phyloP scores from a whole-genome alignment of 306 rosid genomes.

The barrel medic (Medicago truncatula) region DNA sequence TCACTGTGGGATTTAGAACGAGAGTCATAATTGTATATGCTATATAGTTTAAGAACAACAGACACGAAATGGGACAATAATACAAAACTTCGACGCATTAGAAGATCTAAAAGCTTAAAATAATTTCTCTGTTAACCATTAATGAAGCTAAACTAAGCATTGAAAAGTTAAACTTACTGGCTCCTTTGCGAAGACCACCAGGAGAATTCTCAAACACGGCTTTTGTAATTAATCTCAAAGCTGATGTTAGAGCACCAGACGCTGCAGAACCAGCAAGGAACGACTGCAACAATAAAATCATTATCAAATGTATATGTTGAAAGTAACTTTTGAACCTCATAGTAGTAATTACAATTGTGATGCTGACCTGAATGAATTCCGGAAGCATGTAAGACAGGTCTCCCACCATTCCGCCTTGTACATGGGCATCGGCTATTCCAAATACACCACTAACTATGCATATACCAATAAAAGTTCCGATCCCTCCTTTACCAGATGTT shows the following conservation, averaged over 20 bases:
- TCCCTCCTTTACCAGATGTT: slow-evolving; percentile 86
- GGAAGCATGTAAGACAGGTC: slow-evolving; percentile 86
- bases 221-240: slow-evolving; percentile 78
- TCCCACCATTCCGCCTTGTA: slow-evolving; percentile 95
- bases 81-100: no score
- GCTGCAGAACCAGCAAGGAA: slow-evolving; percentile 88
- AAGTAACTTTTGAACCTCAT: not conserved
- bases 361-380: slow-evolving; percentile 73
- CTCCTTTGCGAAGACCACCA: slow-evolving; percentile 86
- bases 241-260: slow-evolving; percentile 80
- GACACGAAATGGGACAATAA: no score
- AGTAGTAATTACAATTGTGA: not conserved
- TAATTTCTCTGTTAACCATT: no score
- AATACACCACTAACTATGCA: slow-evolving; percentile 72
- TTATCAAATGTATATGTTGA: not conserved
- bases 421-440: slow-evolving; percentile 89
- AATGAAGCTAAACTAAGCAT: not conserved
- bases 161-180: slow-evolving; percentile 60
- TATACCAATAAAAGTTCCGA: slow-evolving; percentile 76
- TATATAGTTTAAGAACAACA: no score
- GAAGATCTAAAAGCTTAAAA: no score
- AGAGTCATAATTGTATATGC: no score
- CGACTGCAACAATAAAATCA: slow-evolving; percentile 58
- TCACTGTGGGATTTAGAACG: no score
- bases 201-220: slow-evolving; percentile 73